These are phyloP conservation scores for Monilinia polystroma DNA, from an alignment of 2,329 filamentous ascomycete species.

Conservation along the genomic window DNA sequence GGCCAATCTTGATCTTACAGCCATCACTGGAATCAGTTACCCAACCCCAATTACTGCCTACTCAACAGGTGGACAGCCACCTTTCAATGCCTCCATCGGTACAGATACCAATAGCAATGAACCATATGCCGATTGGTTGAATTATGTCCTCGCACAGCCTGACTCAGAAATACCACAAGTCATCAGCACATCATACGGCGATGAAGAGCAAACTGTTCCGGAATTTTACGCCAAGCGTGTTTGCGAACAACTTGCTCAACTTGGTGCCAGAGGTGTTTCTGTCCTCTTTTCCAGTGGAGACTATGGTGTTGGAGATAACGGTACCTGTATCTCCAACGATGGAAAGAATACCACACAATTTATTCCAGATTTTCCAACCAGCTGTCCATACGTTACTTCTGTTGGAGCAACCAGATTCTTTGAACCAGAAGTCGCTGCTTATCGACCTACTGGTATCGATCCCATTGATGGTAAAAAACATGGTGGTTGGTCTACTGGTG, in stretches of 20 bases:
- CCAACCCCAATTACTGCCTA: constrained; percentile 55
- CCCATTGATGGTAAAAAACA: constrained; percentile 39
- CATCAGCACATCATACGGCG: constrained; percentile 57
- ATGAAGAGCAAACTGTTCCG: constrained; percentile 58
- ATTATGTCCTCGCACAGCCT: constrained; percentile 49
- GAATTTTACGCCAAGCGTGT: constrained; percentile 52
- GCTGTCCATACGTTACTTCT: constrained; percentile 40
- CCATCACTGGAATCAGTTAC: constrained; percentile 53
- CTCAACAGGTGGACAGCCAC: constrained; percentile 55
- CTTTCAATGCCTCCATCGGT: constrained; percentile 49
- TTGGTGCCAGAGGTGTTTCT: constrained; percentile 54
- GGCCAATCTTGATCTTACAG: constrained; percentile 57
- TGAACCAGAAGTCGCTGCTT: constrained; percentile 35
- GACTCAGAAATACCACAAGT: constrained; percentile 51
- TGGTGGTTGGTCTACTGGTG: constrained; percentile 44
- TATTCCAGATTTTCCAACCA: constrained; percentile 54
- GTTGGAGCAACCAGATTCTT: constrained; percentile 32
- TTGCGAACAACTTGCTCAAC: constrained; percentile 54
- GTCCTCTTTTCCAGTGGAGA: constrained; percentile 55
- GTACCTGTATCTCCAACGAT: constrained; percentile 53
- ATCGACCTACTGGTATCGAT: constrained; percentile 37
- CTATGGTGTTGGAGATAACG: constrained; percentile 45
- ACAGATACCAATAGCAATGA: constrained; percentile 47
- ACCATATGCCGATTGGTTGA: constrained; percentile 56
- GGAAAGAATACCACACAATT: constrained; percentile 55